phyloP scores from a whole-genome alignment of 202 grass and related monocot species.

The Zizania palustris region DNA sequence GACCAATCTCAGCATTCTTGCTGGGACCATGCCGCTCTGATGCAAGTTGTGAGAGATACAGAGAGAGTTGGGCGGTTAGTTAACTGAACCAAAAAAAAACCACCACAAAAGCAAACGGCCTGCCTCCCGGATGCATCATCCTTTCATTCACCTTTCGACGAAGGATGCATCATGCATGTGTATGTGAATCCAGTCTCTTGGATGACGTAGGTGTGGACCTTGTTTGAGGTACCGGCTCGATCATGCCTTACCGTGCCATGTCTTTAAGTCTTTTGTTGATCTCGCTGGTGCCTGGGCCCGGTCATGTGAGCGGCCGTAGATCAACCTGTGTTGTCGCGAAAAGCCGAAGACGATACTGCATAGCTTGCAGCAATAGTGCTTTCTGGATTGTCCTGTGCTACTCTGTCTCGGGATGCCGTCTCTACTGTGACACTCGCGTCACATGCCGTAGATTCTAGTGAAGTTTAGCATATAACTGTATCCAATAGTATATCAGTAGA shows the following conservation, averaged over 20 bases:
- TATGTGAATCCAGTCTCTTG: too few relatives aligned
- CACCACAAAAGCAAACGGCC: neutral
- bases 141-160: too few relatives aligned
- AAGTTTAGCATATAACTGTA: neutral
- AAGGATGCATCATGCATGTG: too few relatives aligned
- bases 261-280: neutral
- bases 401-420: neutral
- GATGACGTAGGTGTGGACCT: neutral
- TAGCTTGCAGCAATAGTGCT: neutral
- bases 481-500: neutral
- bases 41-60: too few relatives aligned
- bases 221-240: neutral
- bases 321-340: too few relatives aligned
- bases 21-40: constrained; percentile 17
- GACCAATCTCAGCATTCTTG: too few relatives aligned
- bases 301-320: too few relatives aligned
- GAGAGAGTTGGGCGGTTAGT: constrained; percentile 17
- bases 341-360: neutral
- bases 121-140: neutral
- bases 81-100: neutral
- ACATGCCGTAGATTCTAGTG: neutral
- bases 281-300: neutral
- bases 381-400: neutral
- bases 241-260: neutral
- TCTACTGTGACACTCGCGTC: neutral